phyloP scores from a whole-genome alignment of 257 asterid genomes.

The Thymus quinquecostatus region DNA sequence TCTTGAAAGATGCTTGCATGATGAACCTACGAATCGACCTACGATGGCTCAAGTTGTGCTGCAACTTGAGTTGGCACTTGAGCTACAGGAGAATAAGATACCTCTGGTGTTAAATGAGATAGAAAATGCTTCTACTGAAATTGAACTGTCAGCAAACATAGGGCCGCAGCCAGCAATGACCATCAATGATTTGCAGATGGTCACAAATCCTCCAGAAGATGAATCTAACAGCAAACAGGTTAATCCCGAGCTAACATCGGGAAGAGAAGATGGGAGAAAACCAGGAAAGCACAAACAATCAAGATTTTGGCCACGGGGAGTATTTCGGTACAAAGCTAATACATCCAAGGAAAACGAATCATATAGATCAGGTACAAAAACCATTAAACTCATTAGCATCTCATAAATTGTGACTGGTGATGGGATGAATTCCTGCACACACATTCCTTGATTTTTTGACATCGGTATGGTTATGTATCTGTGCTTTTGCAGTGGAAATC shows the following conservation, averaged over 20 bases:
- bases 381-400: not conserved
- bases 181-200: conserved; percentile 5
- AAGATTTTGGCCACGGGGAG: conserved; percentile 32
- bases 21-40: conserved; percentile 56
- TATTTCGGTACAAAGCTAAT: conserved; percentile 35
- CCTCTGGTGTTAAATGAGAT: conserved; percentile 13
- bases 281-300: conserved; percentile 26
- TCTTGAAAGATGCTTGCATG: conserved; percentile 47
- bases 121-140: conserved; percentile 12
- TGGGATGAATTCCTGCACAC: not conserved
- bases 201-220: conserved; percentile 7
- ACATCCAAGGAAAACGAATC: conserved; percentile 30
- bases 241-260: conserved; percentile 14
- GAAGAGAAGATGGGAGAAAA: conserved; percentile 26
- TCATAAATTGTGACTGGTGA: not conserved
- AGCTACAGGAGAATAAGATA: conserved; percentile 40
- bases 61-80: conserved; percentile 41
- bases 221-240: conserved; percentile 4
- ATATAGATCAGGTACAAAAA: conserved; percentile 25
- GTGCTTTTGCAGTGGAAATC: not conserved
- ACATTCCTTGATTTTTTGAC: too few species aligned
- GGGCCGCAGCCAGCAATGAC: conserved; percentile 19
- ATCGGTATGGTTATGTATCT: not conserved
- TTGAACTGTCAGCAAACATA: conserved; percentile 18
- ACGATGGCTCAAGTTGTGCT: conserved; percentile 55